Conservation (phyloP, 2,329 filamentous ascomycete genomes). For the Parastagonospora nodorum region DNA sequence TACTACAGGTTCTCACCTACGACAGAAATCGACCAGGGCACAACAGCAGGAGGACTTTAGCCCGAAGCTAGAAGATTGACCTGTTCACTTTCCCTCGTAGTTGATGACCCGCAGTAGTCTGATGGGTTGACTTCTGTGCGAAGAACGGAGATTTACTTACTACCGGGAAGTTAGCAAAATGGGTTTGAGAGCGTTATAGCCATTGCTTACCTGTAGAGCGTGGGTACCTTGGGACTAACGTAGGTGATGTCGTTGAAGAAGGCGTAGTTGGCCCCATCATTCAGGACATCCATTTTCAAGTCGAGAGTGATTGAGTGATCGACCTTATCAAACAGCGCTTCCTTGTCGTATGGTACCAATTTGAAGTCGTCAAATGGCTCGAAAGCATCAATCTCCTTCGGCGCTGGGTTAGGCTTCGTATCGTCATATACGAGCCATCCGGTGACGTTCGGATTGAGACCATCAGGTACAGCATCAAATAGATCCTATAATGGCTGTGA, state of each 20-base stretch:
- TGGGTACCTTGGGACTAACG: conserved; percentile 73
- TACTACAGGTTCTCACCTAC: too few species aligned
- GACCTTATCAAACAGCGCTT: conserved; percentile 64
- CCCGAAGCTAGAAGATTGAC: too few species aligned
- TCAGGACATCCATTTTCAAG: conserved; percentile 67
- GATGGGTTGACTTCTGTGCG: too few species aligned
- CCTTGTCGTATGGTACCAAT: conserved; percentile 71
- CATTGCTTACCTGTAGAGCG: conserved; percentile 66
- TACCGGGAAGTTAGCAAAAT: too few species aligned
- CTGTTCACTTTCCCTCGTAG: too few species aligned
- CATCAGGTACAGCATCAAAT: conserved; percentile 70
- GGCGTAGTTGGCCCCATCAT: conserved; percentile 68
- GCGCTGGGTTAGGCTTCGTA: conserved; percentile 50
- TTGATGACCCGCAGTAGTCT: too few species aligned
- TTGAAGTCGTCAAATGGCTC: conserved; percentile 74
- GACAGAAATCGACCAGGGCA: too few species aligned
- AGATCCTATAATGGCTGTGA: conserved; percentile 42
- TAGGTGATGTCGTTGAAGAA: conserved; percentile 78
- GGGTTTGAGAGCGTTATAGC: too few species aligned
- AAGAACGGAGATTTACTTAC: too few species aligned
- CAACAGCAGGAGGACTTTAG: too few species aligned
- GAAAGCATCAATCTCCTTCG: conserved; percentile 65
- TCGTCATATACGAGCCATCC: conserved; percentile 62
- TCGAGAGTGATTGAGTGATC: conserved; percentile 67
- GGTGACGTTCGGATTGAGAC: conserved; percentile 68